Percentiles rank a stretch among this genome's conserved stretches.
phyloP scores from a whole-genome alignment of 805 yeast genomes.

The Dipodascopsis uninucleata region DNA sequence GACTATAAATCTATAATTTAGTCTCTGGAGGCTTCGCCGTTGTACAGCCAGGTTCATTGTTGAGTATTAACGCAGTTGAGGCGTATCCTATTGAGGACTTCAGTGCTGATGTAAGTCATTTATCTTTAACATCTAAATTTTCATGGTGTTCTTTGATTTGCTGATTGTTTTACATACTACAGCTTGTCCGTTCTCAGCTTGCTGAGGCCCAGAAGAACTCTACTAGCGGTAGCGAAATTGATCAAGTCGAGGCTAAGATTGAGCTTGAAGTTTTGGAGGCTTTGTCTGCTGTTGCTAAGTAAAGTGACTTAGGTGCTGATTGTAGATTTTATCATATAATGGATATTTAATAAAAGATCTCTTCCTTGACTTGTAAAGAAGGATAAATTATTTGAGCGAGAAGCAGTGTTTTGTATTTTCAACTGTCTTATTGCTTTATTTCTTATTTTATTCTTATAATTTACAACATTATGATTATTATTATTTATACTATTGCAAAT shows the following conservation, averaged over 20 bases:
- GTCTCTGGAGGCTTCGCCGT: constrained; percentile 96
- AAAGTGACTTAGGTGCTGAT: constrained; percentile 29
- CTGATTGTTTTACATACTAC: neutral
- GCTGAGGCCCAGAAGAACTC: constrained; percentile 94
- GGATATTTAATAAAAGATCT: constrained; percentile 1
- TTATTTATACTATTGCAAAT: constrained; percentile 2
- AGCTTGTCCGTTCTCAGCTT: constrained; percentile 70
- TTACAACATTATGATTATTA: neutral
- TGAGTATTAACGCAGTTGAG: constrained; percentile 90
- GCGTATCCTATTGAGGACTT: constrained; percentile 89
- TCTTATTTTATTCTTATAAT: too few species aligned
- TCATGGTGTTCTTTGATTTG: neutral
- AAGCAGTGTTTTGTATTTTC: too few species aligned
- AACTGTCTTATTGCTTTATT: too few species aligned
- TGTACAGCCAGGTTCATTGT: constrained; percentile 88
- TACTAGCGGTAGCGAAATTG: constrained; percentile 68
- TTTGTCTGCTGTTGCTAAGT: constrained; percentile 75
- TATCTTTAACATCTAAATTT: neutral
- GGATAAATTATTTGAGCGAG: too few species aligned
- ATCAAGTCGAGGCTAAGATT: constrained; percentile 91
- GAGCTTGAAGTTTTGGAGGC: constrained; percentile 97
- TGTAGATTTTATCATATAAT: neutral
- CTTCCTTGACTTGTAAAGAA: too few species aligned
- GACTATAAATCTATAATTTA: too few species aligned
- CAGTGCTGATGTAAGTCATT: constrained; percentile 49